Evolutionary conservation across 176 grass and related monocot species (phyloP), one percentile per base, ranked within the genome.

Genomic region (Oryza glaberrima): DNA sequence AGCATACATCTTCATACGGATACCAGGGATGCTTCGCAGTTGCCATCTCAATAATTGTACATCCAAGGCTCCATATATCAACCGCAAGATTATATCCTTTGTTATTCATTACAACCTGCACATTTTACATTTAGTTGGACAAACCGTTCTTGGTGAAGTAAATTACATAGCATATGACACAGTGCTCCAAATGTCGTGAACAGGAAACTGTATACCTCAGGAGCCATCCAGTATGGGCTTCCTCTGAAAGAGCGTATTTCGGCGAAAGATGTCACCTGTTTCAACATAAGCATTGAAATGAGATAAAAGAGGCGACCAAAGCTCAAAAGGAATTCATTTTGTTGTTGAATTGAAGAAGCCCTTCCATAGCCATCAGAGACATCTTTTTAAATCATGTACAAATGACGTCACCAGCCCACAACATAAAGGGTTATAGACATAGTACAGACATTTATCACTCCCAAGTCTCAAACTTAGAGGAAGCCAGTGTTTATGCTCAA

Each of bases 161-260:
- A 82, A 82, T 74, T 45, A 45, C 26, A 86, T 9, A 40, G 19
- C 26, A 86, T 9, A 40, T 36, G 20, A 0, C 11, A 76, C 60
- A 63, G 17, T 19, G 70, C 13, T 82, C 23, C 5, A 76, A 82
- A 63, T 35, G 25, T 22, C 36, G 76, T 48, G 0, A 1, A 69
- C 52, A 54, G 12, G 40, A 52, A 69, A 69, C 22, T 28, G 32
- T 32, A 51, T 47, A 94, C 84, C 87, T 94, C 92, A 66, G 90
- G 92, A 85, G 92, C 92, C 87, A 94, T 94, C 92, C 92, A 94
- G 75, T 94, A 85, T 65, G 87, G 81, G 48, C 85, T 94, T 91
- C 92, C 92, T 75, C 74, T 92, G 10, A 83, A 80, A 67, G 89
- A 92, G 14, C 54, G 79, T 90, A 92, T 84, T 56, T 78, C 84